Evolutionary conservation across 2,329 filamentous ascomycete genomes (phyloP), one percentile per base, ranked within the genome.

Genomic region (Fusarium nodosum): DNA sequence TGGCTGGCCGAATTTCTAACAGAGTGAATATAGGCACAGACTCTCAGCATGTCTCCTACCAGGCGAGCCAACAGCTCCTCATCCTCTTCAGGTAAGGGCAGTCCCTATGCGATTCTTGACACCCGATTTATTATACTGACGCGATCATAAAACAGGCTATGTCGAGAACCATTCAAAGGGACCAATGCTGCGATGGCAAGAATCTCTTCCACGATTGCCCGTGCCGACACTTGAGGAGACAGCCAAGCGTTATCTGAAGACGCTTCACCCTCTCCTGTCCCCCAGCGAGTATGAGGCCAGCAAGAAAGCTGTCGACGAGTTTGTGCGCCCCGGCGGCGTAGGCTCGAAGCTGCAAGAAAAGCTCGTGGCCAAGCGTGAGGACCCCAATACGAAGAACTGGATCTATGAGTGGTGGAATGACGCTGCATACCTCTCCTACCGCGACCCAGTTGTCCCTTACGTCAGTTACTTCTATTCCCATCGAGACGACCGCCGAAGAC

Each of bases 381-480:
- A 97, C 72, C 91, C 94, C 51, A 90, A 92, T 67, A 83, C 87
- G 78, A 93, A 92, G 83, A 99, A 98, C 83, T 99, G 96, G 96
- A 86, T 99, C 60, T 90, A 91, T 74, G 95, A 99, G 74, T 99
- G 96, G 96, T 99, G 96, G 96, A 98, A 99, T 80, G 89, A 97
- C 55, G 89, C 90, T 7, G 96, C 96, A 61, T 99, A 99, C 82
- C 89, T 99, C 71, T 87, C 83, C 71, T 98, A 98, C 84, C 92
- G 95, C 72, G 96, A 98, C 79, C 96, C 96, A 13, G 93, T 99
- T 47, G 93, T 98, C 20, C 96, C 96, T 66, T 99, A 98, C 79
- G 96, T 99, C 77, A 97, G 93, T 81, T 99, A 99, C 87, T 99
- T 99, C 84, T 99, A 99, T 85, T 97, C 94, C 57, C 95, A 98